Evolutionary conservation across 73 alveolate species (phyloP), one percentile per base, ranked within the genome.

Genomic region (Paramecium pentaurelia): DNA sequence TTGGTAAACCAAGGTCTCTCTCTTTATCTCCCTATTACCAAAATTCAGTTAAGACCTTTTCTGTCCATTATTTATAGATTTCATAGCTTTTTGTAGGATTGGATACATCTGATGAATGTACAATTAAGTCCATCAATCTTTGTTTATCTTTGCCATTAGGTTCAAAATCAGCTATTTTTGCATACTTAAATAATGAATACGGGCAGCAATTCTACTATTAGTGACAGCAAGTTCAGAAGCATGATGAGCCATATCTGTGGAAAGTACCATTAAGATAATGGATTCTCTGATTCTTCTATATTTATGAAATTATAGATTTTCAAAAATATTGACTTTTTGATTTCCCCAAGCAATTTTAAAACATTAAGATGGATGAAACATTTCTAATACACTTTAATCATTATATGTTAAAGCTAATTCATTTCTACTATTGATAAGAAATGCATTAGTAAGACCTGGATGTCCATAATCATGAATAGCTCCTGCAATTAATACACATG

Each of bases 241-340:
- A 68, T 96, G 99, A 60, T 94, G 93, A 20, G 98, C 97, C 98
- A 96, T 95, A 91, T 96, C 99, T 3, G 99, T 96, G 2, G 97
- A 96, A 85, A 96, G 95, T n/a, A 96, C 96, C 93, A 95, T 96
- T 12, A 93, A 84, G 1, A 95, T 95, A 77, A 96, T 95, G 86
- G 95, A 70, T 70, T 96, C 95, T 86, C 99, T 94, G 4, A 95
- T 93, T 8, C 73, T 71, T 75, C 94, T 95, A 51, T 70, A 95
- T 73, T 96, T 93, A 16, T 86, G 80, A 8, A 60, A 45, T 38
- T 93, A 64, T 36, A 96, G 92, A 60, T 93, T 94, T 32, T 80
- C 91, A 80, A 80, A 80, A 16, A 80, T 80, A 20, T 80, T 80
- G 6, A 28, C 71, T 45, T 40, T 42, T 12, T 40, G 28, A 80